Evolutionary conservation across 2,329 filamentous ascomycete genomes (phyloP), one percentile per base, ranked within the genome.

Genomic region (Fusarium pilosicola): DNA sequence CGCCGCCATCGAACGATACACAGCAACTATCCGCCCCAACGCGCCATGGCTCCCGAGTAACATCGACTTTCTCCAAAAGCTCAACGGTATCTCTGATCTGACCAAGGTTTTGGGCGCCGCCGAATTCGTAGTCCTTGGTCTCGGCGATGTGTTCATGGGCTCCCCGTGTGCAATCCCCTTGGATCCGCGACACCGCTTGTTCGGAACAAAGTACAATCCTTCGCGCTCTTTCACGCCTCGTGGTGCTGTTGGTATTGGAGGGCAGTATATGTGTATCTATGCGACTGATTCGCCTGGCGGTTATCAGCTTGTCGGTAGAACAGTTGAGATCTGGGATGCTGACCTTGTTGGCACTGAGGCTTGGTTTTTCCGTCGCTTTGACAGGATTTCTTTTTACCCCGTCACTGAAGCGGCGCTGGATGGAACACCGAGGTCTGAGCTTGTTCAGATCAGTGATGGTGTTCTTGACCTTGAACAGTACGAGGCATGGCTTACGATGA

Each of bases 41-140:
- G 90, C 90, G 0, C 86, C 88, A 0, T 92, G 90, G 76, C 83
- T 92, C 1, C 90, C 90, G 0, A 88, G 89, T 72, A 91, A 91
- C 61, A 83, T 91, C 45, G 84, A 87, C 2, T 92, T 92, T 63
- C 70, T 85, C 6, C 77, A 81, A 57, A 68, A 74, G 48, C 72
- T 83, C 17, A 84, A 84, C 65, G 81, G 78, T 1, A 68, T 83
- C 22, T 69, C 76, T 5, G 74, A 78, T 4, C 71, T 83, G 15
- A 74, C 76, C 7, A 45, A 70, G 7, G 34, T 80, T 5, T 30
- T 83, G 22, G 42, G 74, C 7, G 82, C 85, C 2, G 79, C 80
- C 1, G 75, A 74, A 0, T 84, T 82, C 18, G 75, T 84, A 6
- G 81, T 84, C 7, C 69, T 84, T 11, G 83, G 82, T 3, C 79